Evolutionary conservation across 1,284 basidiomycete genomes (phyloP).

Genomic region (Agaricales sp.): DNA sequence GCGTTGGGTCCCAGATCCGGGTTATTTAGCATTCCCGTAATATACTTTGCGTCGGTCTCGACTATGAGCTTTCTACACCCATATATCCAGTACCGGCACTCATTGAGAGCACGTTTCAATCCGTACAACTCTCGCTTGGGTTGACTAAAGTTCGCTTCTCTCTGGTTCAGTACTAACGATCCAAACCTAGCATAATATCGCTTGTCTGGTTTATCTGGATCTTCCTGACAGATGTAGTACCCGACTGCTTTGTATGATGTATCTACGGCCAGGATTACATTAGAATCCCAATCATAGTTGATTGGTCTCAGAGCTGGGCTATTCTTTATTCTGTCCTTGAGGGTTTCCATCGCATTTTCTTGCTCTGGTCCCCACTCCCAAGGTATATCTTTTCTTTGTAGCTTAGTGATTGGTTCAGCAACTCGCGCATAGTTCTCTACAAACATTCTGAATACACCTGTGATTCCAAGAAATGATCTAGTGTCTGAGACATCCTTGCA

Average conservation of each 20-base stretch:
- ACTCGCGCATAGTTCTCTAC: constrained; percentile 13
- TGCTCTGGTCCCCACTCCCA: constrained; percentile 17
- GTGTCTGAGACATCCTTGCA: constrained; percentile 13
- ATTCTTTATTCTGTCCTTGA: constrained; percentile 15
- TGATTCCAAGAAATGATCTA: constrained; percentile 15
- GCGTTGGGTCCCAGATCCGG: constrained; percentile 19
- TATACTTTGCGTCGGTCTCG: constrained; percentile 21
- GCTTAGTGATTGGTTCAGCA: constrained; percentile 9
- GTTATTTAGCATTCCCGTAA: constrained; percentile 24
- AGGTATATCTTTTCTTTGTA: constrained; percentile 9
- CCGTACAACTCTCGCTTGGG: constrained; percentile 26
- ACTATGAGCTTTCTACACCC: constrained; percentile 17
- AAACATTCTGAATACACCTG: constrained; percentile 13
- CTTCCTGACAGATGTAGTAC: constrained; percentile 17
- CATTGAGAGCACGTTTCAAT: constrained; percentile 16
- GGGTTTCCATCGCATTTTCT: constrained; percentile 11
- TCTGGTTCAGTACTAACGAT: constrained; percentile 19
- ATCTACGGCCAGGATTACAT: constrained; percentile 21
- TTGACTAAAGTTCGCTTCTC: constrained; percentile 22
- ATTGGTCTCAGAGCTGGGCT: constrained; percentile 14
- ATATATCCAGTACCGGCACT: constrained; percentile 14
- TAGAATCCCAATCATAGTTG: constrained; percentile 5
- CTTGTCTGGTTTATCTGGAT: constrained; percentile 10
- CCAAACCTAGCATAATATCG: constrained; percentile 12
- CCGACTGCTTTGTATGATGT: constrained; percentile 20